These are phyloP conservation scores for Huntiella savannae DNA, from an alignment of 2,329 filamentous ascomycete species.

Conservation along the genomic window DNA sequence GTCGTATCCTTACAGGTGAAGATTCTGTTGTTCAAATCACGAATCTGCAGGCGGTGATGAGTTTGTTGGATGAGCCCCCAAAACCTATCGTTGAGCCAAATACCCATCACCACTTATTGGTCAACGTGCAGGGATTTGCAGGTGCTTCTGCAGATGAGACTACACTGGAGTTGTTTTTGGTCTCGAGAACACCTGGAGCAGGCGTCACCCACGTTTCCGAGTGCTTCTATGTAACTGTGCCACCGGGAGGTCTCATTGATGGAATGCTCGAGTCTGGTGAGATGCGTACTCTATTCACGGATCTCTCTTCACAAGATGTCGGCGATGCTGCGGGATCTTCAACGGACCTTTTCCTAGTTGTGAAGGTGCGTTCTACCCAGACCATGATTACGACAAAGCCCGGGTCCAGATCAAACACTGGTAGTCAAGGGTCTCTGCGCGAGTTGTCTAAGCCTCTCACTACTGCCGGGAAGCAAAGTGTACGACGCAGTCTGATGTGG, in stretches of 20 bases:
- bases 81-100: constrained; percentile 46
- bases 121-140: constrained; percentile 68
- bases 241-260: constrained; percentile 51
- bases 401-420: constrained; percentile 31
- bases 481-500: constrained; percentile 52
- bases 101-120: constrained; percentile 59
- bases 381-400: constrained; percentile 28
- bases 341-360: constrained; percentile 62
- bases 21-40: constrained; percentile 87
- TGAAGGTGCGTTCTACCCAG: constrained; percentile 50
- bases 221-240: constrained; percentile 60
- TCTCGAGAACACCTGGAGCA: constrained; percentile 46
- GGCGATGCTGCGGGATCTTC: constrained; percentile 42
- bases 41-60: constrained; percentile 88
- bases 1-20: constrained; percentile 72
- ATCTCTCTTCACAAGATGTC: constrained; percentile 60
- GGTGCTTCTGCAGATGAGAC: constrained; percentile 59
- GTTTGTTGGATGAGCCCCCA: constrained; percentile 69
- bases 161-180: constrained; percentile 60
- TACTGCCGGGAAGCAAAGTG: constrained; percentile 30
- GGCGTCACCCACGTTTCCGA: constrained; percentile 56
- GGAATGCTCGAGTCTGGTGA: constrained; percentile 44
- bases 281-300: constrained; percentile 72
- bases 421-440: constrained; percentile 26
- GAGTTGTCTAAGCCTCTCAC: constrained; percentile 25